Percentiles rank a stretch among this genome's conserved stretches.
These are phyloP conservation scores for Torulaspora globosa DNA, from an alignment of 1,139 yeast species.

Conservation along the genomic window DNA sequence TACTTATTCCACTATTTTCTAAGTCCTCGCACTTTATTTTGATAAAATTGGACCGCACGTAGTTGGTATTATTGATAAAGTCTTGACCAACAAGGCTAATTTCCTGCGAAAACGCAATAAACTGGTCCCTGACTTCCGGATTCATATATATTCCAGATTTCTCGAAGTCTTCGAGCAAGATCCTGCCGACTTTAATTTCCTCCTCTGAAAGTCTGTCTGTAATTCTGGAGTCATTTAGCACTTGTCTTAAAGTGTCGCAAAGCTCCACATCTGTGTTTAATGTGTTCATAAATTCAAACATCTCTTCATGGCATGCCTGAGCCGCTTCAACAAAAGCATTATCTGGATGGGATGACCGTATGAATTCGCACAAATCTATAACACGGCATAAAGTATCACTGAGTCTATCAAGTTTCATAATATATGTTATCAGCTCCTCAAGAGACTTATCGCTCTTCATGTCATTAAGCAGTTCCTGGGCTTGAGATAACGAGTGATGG, in stretches of 20 bases:
- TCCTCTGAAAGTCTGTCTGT: slow-evolving; percentile 50
- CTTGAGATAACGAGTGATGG: slow-evolving; percentile 54
- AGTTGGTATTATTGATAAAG: slow-evolving; percentile 45
- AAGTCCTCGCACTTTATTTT: slow-evolving; percentile 21
- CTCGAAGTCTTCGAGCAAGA: slow-evolving; percentile 78
- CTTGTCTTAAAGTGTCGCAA: slow-evolving; percentile 54
- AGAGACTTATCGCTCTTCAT: slow-evolving; percentile 49
- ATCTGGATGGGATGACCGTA: slow-evolving; percentile 84
- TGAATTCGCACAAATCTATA: slow-evolving; percentile 89
- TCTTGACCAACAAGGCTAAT: slow-evolving; percentile 81
- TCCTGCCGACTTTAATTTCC: slow-evolving; percentile 77
- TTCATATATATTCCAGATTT: slow-evolving; percentile 85
- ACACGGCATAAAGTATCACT: slow-evolving; percentile 89
- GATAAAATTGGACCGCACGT: slow-evolving; percentile 20
- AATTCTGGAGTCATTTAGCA: slow-evolving; percentile 46
- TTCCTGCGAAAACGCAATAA: slow-evolving; percentile 74
- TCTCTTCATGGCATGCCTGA: slow-evolving; percentile 78
- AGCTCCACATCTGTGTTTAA: slow-evolving; percentile 80
- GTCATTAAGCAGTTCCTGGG: slow-evolving; percentile 55
- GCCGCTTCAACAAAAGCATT: slow-evolving; percentile 71
- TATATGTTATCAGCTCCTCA: slow-evolving; percentile 50
- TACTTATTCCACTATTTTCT: slow-evolving; percentile 25
- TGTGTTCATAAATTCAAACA: slow-evolving; percentile 93
- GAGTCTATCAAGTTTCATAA: slow-evolving; percentile 70
- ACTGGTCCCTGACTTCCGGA: slow-evolving; percentile 58